These are phyloP conservation scores for Candida neerlandica DNA, from an alignment of 1,139 yeast species.

Conservation along the genomic window DNA sequence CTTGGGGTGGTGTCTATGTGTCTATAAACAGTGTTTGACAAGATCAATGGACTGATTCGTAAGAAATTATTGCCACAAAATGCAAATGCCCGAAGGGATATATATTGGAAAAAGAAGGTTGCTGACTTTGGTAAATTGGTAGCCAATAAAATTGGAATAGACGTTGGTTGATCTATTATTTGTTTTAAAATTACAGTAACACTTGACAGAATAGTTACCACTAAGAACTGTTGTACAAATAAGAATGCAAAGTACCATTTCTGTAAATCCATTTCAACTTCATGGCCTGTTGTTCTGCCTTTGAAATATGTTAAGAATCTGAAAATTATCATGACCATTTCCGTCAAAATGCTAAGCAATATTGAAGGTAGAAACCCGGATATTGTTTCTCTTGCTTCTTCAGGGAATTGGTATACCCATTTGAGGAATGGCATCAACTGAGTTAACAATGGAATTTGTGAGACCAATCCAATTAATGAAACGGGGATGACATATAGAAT, in stretches of 20 bases:
- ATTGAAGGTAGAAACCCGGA: conserved; percentile 65
- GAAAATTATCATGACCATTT: conserved; percentile 53
- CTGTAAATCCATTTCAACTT: conserved; percentile 61
- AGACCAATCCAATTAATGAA: conserved; percentile 65
- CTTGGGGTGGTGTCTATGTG: conserved; percentile 61
- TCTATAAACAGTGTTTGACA: conserved; percentile 38
- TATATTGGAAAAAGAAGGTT: conserved; percentile 75
- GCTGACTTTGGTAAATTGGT: conserved; percentile 79
- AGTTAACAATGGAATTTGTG: conserved; percentile 64
- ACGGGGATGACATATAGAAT: conserved; percentile 72
- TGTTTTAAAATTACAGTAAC: conserved; percentile 67
- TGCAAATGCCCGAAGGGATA: conserved; percentile 71
- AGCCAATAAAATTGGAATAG: conserved; percentile 71
- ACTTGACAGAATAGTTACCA: conserved; percentile 84
- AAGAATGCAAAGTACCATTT: conserved; percentile 69
- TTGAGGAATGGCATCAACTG: conserved; percentile 54
- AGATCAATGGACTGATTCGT: conserved; percentile 51
- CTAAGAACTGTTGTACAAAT: conserved; percentile 80
- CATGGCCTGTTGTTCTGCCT: conserved; percentile 57
- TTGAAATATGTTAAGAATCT: conserved; percentile 50
- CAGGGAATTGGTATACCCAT: conserved; percentile 57
- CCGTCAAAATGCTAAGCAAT: conserved; percentile 58
- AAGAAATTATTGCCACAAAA: conserved; percentile 70
- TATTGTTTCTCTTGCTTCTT: conserved; percentile 50
- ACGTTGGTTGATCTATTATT: conserved; percentile 68